These are phyloP conservation scores for Reticulascus tulasneorum DNA, from an alignment of 2,329 filamentous ascomycete species.

Conservation along the genomic window DNA sequence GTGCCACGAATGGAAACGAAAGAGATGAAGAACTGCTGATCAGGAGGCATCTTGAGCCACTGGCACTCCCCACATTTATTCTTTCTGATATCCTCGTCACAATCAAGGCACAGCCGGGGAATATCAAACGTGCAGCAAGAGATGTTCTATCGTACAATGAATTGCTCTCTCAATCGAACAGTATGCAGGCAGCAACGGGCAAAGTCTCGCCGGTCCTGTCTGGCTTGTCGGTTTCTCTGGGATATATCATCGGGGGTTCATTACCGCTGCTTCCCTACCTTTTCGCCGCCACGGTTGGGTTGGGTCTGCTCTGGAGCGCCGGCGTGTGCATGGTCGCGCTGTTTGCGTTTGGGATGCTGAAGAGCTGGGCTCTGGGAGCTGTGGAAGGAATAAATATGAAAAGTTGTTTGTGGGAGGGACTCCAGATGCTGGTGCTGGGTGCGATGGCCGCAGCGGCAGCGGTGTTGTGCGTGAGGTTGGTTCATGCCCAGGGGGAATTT, in stretches of 20 bases:
- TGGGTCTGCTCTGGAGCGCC: conserved; percentile 49
- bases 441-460: conserved; percentile 5
- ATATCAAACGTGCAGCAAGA: no score
- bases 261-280: conserved; percentile 62
- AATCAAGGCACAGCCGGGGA: conserved; percentile 24
- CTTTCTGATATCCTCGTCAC: conserved; percentile 20
- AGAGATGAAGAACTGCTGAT: conserved; percentile 18
- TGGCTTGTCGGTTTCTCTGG: conserved; percentile 56
- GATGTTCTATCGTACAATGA: no score
- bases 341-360: conserved; percentile 53
- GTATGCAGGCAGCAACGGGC: no score
- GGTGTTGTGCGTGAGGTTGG: neutral
- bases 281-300: conserved; percentile 26
- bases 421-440: conserved; percentile 4
- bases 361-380: conserved; percentile 38
- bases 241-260: conserved; percentile 60
- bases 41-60: conserved; percentile 26
- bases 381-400: no score
- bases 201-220: conserved; percentile 40
- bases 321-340: conserved; percentile 49
- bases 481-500: neutral
- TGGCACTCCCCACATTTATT: conserved; percentile 20
- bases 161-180: no score
- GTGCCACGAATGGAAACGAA: conserved; percentile 4
- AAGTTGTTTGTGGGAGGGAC: conserved; percentile 3